Conservation (phyloP, 495 filamentous ascomycete species). For the Amphirosellinia nigrospora region DNA sequence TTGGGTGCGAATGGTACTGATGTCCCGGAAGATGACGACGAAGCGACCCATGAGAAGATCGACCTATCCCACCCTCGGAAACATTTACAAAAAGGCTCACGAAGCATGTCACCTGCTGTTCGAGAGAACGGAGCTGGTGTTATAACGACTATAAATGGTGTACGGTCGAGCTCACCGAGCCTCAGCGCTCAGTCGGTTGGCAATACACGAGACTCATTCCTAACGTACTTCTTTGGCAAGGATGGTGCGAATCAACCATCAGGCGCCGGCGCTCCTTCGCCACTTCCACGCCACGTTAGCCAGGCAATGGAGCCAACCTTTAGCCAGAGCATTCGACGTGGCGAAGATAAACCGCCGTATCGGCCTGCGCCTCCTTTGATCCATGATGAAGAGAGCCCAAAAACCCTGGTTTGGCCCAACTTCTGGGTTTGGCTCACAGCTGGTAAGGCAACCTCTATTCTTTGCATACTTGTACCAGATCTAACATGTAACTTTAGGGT, state of each 20-base stretch:
- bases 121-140: constrained; percentile 65
- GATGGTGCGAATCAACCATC: constrained; percentile 67
- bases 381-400: constrained; percentile 43
- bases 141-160: constrained; percentile 70
- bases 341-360: constrained; percentile 64
- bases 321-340: constrained; percentile 79
- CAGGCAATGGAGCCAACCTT: constrained; percentile 79
- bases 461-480: constrained; percentile 14
- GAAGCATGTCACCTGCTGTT: constrained; percentile 84
- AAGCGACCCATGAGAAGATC: constrained; percentile 62
- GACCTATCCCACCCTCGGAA: constrained; percentile 54
- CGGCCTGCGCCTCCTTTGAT: constrained; percentile 43
- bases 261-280: constrained; percentile 45
- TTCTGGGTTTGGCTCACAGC: constrained; percentile 43
- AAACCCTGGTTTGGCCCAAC: too few relatives aligned
- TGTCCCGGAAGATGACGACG: constrained; percentile 76
- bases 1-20: constrained; percentile 78
- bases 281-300: constrained; percentile 68
- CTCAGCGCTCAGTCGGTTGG: constrained; percentile 56
- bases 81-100: constrained; percentile 58
- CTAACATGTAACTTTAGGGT: constrained; percentile 46
- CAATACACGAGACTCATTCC: constrained; percentile 78
- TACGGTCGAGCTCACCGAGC: constrained; percentile 66
- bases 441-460: constrained; percentile 29
- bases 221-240: constrained; percentile 99